Conservation (phyloP, 2,329 filamentous ascomycete genomes). For the Alternaria arborescens region DNA sequence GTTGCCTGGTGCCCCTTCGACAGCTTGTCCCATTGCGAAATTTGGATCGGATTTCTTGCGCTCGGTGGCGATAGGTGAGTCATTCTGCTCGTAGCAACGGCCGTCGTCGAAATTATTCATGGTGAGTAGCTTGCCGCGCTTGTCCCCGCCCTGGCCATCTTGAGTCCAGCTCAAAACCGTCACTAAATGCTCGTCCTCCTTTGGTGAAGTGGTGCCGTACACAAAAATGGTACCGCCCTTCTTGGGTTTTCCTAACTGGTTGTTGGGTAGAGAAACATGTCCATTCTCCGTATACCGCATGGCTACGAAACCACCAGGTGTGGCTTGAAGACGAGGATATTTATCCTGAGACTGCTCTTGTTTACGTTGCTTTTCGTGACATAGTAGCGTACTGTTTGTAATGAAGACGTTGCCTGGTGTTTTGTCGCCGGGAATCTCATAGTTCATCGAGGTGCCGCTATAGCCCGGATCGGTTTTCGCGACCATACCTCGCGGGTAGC, state of each 20-base stretch:
- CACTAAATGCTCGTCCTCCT: conserved; percentile 64
- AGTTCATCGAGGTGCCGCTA: conserved; percentile 65
- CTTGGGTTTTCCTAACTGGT: conserved; percentile 53
- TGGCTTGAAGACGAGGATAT: conserved; percentile 69
- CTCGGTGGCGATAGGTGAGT: conserved; percentile 61
- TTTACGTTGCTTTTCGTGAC: conserved; percentile 69
- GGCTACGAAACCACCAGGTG: conserved; percentile 58
- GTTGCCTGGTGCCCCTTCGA: conserved; percentile 37
- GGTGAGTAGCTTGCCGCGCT: conserved; percentile 76
- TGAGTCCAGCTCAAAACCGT: conserved; percentile 82
- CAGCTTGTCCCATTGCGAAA: conserved; percentile 59
- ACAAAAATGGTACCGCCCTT: conserved; percentile 58
- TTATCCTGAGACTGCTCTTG: conserved; percentile 59
- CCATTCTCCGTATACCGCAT: conserved; percentile 63
- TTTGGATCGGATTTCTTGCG: conserved; percentile 68
- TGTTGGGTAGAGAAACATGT: conserved; percentile 56
- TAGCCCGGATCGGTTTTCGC: conserved; percentile 65
- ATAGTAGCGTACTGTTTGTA: conserved; percentile 66
- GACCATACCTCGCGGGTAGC: conserved; percentile 78
- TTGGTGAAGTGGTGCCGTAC: conserved; percentile 59
- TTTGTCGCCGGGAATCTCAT: conserved; percentile 60
- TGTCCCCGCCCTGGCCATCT: conserved; percentile 82
- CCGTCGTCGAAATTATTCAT: conserved; percentile 88
- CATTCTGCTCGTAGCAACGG: conserved; percentile 84
- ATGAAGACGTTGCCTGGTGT: conserved; percentile 56